Conservation (phyloP, 108 stramenopile species). For the Fragilariopsis cylindrus region DNA sequence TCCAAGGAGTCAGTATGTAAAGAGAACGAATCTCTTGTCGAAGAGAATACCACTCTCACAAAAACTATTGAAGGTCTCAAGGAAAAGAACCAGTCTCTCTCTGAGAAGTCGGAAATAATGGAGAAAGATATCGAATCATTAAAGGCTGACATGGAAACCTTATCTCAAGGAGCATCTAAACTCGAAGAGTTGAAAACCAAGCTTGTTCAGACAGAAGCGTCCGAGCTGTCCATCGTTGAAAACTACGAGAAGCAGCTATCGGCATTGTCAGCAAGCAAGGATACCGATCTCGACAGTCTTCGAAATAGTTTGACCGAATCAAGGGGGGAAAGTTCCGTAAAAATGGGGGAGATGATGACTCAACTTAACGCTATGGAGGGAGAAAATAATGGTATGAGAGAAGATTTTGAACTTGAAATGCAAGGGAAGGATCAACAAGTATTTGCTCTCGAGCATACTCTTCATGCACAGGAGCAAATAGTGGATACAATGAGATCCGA, state of each 20-base stretch:
- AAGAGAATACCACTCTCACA: constrained; percentile 4
- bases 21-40: background rate
- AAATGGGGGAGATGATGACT: constrained; percentile 42
- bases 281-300: constrained; percentile 68
- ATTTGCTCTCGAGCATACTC: constrained; percentile 69
- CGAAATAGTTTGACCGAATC: constrained; percentile 54
- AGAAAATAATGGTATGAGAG: constrained; percentile 52
- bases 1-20: background rate
- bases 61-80: constrained; percentile 1
- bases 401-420: constrained; percentile 56
- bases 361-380: constrained; percentile 47
- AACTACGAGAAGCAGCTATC: constrained; percentile 54
- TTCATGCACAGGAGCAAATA: constrained; percentile 80
- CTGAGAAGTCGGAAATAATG: constrained; percentile 5
- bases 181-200: constrained; percentile 41
- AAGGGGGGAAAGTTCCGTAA: constrained; percentile 40
- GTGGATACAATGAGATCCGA: constrained; percentile 75
- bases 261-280: constrained; percentile 51
- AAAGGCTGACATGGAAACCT: constrained; percentile 44
- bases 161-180: constrained; percentile 15
- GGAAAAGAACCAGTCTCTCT: constrained; percentile 14
- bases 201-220: constrained; percentile 43
- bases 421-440: constrained; percentile 72
- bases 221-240: constrained; percentile 52
- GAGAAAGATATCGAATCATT: constrained; percentile 42